Percentiles rank a stretch among this genome's conserved stretches.
Evolutionary conservation across 345 rosid genomes (phyloP).

Genomic region (Lumnitzera littorea): DNA sequence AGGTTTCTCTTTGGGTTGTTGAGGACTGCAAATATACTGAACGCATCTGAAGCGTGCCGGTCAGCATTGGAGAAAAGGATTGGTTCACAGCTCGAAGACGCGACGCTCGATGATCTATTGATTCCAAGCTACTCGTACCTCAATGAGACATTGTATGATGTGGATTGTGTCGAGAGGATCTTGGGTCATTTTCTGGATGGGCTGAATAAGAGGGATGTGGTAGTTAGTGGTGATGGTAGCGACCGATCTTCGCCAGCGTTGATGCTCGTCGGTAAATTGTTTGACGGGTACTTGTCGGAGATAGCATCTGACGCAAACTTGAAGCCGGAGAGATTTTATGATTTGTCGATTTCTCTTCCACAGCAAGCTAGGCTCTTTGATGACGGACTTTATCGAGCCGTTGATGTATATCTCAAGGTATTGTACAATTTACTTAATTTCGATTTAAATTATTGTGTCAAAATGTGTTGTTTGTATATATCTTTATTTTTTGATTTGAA

Average conservation of each 20-base stretch:
- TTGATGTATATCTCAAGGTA: slow-evolving; percentile 93
- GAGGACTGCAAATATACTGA: slow-evolving; percentile 74
- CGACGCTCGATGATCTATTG: slow-evolving; percentile 79
- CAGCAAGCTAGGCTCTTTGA: slow-evolving; percentile 84
- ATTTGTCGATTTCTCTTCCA: slow-evolving; percentile 64
- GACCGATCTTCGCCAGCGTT: slow-evolving; percentile 36
- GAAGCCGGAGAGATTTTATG: slow-evolving; percentile 68
- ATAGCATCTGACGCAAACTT: slow-evolving; percentile 90
- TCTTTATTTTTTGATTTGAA: too few species aligned
- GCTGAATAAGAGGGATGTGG: slow-evolving; percentile 21
- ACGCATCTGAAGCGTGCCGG: slow-evolving; percentile 59
- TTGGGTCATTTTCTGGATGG: slow-evolving; percentile 61
- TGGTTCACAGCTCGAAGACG: slow-evolving; percentile 74
- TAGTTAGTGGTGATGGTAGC: slow-evolving; percentile 25
- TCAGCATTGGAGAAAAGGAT: slow-evolving; percentile 68
- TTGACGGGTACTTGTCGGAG: slow-evolving; percentile 88
- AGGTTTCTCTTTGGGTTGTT: slow-evolving; percentile 65
- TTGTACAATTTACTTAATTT: background rate
- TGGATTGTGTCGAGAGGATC: slow-evolving; percentile 88
- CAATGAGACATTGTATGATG: slow-evolving; percentile 86
- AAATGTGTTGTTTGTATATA: background rate
- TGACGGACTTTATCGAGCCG: slow-evolving; percentile 96
- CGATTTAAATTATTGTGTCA: background rate
- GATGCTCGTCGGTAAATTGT: slow-evolving; percentile 83
- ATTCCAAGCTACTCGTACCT: slow-evolving; percentile 95